A percentile compares a stretch with the other conserved stretches of the same genome.
These are phyloP conservation scores for Fistulinella prunicolor DNA, from an alignment of 768 basidiomycete species.

Conservation along the genomic window DNA sequence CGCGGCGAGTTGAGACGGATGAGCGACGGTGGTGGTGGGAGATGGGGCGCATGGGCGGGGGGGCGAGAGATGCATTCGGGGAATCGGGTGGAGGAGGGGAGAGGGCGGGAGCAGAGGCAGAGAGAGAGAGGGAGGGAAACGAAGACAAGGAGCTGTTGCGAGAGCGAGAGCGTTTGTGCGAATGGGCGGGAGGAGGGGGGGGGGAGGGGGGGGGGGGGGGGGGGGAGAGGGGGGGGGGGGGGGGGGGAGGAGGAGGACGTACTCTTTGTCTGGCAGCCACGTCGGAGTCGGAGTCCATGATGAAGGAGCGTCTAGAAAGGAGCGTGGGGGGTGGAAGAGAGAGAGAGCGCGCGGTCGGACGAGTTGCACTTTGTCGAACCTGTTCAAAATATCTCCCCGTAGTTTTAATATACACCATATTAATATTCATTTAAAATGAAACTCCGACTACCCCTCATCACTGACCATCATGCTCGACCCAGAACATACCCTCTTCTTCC, in stretches of 20 bases:
- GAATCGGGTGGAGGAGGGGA: constrained; percentile 38
- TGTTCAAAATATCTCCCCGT: too few relatives aligned
- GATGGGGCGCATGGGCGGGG: constrained; percentile 49
- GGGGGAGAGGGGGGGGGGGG: neutral
- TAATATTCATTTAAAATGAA: neutral
- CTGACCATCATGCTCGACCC: constrained; percentile 34
- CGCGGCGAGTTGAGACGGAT: constrained; percentile 84
- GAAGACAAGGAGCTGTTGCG: constrained; percentile 59
- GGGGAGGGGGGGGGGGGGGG: constrained; percentile 34
- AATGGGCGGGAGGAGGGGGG: constrained; percentile 33
- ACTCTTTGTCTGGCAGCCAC: constrained; percentile 45
- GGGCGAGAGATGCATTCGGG: constrained; percentile 22
- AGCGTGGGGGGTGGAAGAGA: constrained; percentile 31
- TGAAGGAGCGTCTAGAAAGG: constrained; percentile 13
- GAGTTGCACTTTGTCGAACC: too few relatives aligned
- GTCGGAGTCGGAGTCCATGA: constrained; percentile 42
- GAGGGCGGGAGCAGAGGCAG: constrained; percentile 36
- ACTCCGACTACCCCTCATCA: constrained; percentile 19
- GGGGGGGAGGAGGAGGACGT: neutral
- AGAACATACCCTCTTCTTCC: constrained; percentile 54
- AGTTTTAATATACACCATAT: too few relatives aligned
- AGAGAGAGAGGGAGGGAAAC: constrained; percentile 40
- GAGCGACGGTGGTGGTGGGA: constrained; percentile 86
- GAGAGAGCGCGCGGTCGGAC: neutral
- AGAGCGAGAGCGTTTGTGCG: constrained; percentile 55